These are phyloP conservation scores for Populus deltoides DNA, from an alignment of 345 rosid genomes.

Conservation along the genomic window DNA sequence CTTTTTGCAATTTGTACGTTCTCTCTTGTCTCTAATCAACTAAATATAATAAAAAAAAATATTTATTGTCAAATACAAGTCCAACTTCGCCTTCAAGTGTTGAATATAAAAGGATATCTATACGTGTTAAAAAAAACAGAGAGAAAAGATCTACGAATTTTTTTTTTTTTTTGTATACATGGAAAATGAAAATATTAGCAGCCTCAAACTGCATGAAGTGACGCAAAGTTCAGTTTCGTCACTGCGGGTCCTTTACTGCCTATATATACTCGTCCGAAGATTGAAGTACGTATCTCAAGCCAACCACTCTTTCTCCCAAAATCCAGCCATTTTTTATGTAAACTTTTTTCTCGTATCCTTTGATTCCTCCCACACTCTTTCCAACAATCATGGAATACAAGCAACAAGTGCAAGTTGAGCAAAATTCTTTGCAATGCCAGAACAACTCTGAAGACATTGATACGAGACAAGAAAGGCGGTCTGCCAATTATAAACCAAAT, in stretches of 20 bases:
- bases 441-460: constrained; percentile 1
- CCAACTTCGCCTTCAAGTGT: too few relatives aligned
- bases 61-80: too few relatives aligned
- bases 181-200: too few relatives aligned
- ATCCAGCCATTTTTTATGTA: background rate
- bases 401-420: background rate
- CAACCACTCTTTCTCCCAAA: background rate
- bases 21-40: too few relatives aligned
- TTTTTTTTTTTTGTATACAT: too few relatives aligned
- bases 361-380: background rate
- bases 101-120: too few relatives aligned
- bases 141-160: too few relatives aligned
- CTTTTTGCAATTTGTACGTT: too few relatives aligned
- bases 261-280: background rate
- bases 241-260: background rate
- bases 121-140: too few relatives aligned
- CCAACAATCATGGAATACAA: background rate
- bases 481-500: constrained; percentile 48
- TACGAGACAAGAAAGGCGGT: constrained; percentile 23
- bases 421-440: background rate
- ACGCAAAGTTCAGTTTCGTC: background rate
- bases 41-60: too few relatives aligned
- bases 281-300: background rate
- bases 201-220: too few relatives aligned
- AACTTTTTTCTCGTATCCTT: background rate